A percentile compares a stretch with the other conserved stretches of the same genome.
phyloP scores from a whole-genome alignment of 164 flowering plant species.

The Protea cynaroides region DNA sequence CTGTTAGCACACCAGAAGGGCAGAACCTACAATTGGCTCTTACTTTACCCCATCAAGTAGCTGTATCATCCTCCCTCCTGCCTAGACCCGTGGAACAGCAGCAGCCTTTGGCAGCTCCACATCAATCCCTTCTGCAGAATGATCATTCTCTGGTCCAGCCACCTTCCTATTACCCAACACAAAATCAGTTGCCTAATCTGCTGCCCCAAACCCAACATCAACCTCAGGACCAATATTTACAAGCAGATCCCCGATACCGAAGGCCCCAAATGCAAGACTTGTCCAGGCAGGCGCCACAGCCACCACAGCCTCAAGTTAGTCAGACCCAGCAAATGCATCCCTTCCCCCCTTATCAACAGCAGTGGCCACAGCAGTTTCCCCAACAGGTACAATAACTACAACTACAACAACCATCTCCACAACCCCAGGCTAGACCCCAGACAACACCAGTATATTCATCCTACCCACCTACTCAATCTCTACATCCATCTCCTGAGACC shows the following conservation, averaged over 20 bases:
- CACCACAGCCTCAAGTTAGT: conserved; percentile 40
- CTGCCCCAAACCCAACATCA: conserved; percentile 30
- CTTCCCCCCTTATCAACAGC: conserved; percentile 59
- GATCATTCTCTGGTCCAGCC: conserved; percentile 25
- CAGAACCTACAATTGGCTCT: conserved; percentile 76
- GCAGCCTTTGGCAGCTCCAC: conserved; percentile 38
- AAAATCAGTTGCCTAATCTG: conserved; percentile 38
- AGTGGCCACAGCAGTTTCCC: conserved; percentile 60
- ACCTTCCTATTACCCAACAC: conserved; percentile 52
- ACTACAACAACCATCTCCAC: conserved; percentile 47
- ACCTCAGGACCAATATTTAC: conserved; percentile 47
- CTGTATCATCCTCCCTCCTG: conserved; percentile 34
- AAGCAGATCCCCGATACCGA: conserved; percentile 51
- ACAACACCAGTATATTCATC: conserved; percentile 43
- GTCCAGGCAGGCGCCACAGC: conserved; percentile 37
- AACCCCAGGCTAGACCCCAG: conserved; percentile 47
- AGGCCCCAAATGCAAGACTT: conserved; percentile 44
- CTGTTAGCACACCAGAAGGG: conserved; percentile 38
- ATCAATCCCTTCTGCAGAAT: conserved; percentile 49
- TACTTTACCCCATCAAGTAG: conserved; percentile 64
- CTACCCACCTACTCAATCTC: conserved; percentile 46
- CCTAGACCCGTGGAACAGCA: conserved; percentile 36
- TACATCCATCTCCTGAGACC: conserved; percentile 44
- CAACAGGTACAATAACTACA: conserved; percentile 37
- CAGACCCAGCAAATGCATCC: conserved; percentile 39